Conservation (phyloP, 176 grass and related monocot species). For the Oryza punctata region DNA sequence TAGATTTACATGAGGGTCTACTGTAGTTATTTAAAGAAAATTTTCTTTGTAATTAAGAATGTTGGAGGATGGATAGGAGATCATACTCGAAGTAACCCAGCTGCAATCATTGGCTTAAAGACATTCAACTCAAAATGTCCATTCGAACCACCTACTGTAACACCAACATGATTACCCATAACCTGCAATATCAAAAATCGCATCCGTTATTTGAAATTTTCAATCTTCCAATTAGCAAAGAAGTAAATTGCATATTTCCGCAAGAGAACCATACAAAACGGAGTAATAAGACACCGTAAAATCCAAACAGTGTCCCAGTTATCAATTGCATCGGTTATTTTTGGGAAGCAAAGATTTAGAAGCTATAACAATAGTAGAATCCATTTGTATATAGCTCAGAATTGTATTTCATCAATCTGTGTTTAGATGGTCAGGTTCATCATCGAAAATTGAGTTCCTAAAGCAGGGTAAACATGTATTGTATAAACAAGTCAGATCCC, state of each 20-base stretch:
- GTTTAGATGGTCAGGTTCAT: too few species aligned
- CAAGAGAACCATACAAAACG: too few species aligned
- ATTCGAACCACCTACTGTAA: constrained; percentile 86
- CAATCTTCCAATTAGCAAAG: not conserved
- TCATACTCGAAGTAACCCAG: constrained; percentile 86
- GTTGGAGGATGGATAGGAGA: constrained; percentile 8
- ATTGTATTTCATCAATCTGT: too few species aligned
- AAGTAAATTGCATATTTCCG: not conserved
- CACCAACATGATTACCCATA: constrained; percentile 90
- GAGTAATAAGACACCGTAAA: too few species aligned
- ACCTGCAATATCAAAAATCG: constrained; percentile 59
- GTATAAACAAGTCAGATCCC: too few species aligned
- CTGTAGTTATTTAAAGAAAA: constrained; percentile 11
- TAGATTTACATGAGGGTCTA: not conserved
- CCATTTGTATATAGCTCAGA: not conserved
- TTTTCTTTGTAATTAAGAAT: not conserved
- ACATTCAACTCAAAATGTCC: constrained; percentile 99
- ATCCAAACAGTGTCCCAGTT: too few species aligned
- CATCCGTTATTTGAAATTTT: not conserved
- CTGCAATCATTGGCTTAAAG: constrained; percentile 89
- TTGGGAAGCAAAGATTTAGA: too few species aligned
- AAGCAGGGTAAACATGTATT: too few species aligned
- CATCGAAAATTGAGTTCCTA: too few species aligned
- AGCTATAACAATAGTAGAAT: too few species aligned
- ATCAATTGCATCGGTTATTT: too few species aligned